Evolutionary conservation across 805 yeast species (phyloP), one percentile per base, ranked within the genome.

Genomic region (Pichia cephalocereana): DNA sequence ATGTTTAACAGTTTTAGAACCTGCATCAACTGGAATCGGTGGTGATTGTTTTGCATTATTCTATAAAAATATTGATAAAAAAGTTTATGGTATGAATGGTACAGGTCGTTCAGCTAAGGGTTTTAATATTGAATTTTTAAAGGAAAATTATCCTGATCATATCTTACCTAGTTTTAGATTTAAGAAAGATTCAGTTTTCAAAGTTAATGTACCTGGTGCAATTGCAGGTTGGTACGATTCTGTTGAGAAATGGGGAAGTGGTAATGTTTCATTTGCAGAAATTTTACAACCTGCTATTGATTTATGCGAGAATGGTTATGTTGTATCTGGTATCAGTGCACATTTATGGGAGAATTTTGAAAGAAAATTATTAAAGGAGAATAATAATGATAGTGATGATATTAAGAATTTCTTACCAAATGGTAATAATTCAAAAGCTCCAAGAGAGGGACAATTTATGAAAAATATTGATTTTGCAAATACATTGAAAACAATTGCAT

Each of bases 201-300:
- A 83, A 0, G 77, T 82, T 8, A 82, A 80, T 45, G 89, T 85
- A 6, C 93, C 93, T 0, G 95, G 95, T 6, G 82, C 87, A 1
- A 72, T 84, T 43, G 86, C 87, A 7, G 91, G 87, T 0, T 86
- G 93, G 93, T 61, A 72, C 41, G 93, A 85, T 61, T 76, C 86
- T 3, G 66, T 75, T 38, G 80, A 77, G 40, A 68, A 64, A 50
- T 85, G 89, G 86, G 93, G 95, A 1, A 78, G 85, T 28, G 84
- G 85, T 2, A 77, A 76, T 8, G 77, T 85, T 12, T 56, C 79
- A 0, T 63, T 84, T 56, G 75, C 62, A 2, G 80, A 84, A 49
- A 71, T 82, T 31, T 63, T 82, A 34, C 70, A 72, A 49, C 85
- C 86, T 8, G 85, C 86, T 0, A 82, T 83, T 46, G 80, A 79